Conservation (phyloP, 495 filamentous ascomycete species). For the Haplographium delicatum region DNA sequence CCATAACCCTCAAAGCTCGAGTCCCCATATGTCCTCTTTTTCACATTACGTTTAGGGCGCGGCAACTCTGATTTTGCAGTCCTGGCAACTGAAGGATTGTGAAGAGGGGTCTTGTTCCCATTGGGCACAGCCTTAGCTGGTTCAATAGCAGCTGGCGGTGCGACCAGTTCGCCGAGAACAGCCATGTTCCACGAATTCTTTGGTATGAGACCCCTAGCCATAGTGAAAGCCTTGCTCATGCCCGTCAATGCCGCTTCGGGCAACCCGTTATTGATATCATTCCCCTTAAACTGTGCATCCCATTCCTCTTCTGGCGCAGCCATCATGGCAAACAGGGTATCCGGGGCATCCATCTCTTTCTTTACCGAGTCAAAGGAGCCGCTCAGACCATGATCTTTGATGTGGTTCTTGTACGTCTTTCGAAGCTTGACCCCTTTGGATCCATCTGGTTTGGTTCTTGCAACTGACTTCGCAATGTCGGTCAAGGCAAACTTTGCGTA, state of each 20-base stretch:
- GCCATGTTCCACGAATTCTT: conserved; percentile 43
- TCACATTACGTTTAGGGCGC: conserved; percentile 38
- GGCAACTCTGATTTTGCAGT: conserved; percentile 23
- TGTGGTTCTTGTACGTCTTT: conserved; percentile 55
- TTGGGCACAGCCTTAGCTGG: conserved; percentile 19
- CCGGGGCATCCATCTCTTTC: conserved; percentile 33
- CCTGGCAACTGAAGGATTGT: conserved; percentile 8
- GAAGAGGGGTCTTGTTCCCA: conserved; percentile 15
- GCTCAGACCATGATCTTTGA: conserved; percentile 47
- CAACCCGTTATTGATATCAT: conserved; percentile 52
- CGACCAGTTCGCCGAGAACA: conserved; percentile 45
- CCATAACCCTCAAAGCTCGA: conserved; percentile 54
- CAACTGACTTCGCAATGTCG: conserved; percentile 44
- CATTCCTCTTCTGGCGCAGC: conserved; percentile 51
- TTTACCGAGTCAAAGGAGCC: conserved; percentile 49
- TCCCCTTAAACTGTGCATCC: conserved; percentile 42
- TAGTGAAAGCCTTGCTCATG: conserved; percentile 40
- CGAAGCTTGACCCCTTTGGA: conserved; percentile 43
- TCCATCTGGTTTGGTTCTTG: conserved; percentile 47
- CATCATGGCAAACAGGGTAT: conserved; percentile 41
- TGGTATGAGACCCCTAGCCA: conserved; percentile 43
- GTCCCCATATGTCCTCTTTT: conserved; percentile 49
- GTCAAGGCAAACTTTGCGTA: conserved; percentile 45
- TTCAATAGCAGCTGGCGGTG: conserved; percentile 28
- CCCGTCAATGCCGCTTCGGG: conserved; percentile 26